Evolutionary conservation across 2,329 filamentous ascomycete species (phyloP), one percentile per base, ranked within the genome.

Genomic region (Epichloe glyceriae): DNA sequence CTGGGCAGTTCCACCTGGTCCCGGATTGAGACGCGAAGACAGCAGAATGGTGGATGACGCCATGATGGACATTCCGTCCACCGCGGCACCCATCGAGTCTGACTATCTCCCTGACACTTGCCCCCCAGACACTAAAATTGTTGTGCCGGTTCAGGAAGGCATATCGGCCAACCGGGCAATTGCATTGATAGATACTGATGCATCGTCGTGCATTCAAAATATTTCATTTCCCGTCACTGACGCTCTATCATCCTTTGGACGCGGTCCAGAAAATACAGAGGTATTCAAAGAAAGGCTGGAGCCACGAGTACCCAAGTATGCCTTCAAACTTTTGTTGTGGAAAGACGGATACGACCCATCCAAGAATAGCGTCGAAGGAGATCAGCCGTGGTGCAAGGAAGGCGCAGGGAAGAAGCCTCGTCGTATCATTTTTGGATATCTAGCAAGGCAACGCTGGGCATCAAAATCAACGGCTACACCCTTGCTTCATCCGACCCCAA

Each of bases 241-340:
- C 40, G 79, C 81, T 3, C 68, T 87, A 56, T 80, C 83, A 0
- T 85, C 83, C 0, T 97, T 88, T 82, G 91, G 91, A 33, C 81
- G 91, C 26, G 78, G 79, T 0, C 70, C 68, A 1, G 72, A 75
- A 19, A 90, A 88, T 58, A 91, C 85, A 0, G 67, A 82, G 33
- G 71, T 82, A 2, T 87, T 89, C 59, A 67, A 76, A 1, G 71
- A 82, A 46, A 69, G 66, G 33, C 68, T 70, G 22, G 88, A 96
- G 56, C 75, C 73, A 2, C 83, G 82, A 15, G 80, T 97, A 37
- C 88, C 90, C 1, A 91, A 91, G 62, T 83, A 83, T 55, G 88
- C 87, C 0, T 80, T 95, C 58, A 84, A 86, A 59, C 71, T 96
- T 38, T 73, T 88, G 35, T 79, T 93, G 33, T 88, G 85, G 75